A percentile compares a stretch with the other conserved stretches of the same genome.
Conservation (phyloP, 345 rosid genomes). For the Eucalyptus erythrocorys region DNA sequence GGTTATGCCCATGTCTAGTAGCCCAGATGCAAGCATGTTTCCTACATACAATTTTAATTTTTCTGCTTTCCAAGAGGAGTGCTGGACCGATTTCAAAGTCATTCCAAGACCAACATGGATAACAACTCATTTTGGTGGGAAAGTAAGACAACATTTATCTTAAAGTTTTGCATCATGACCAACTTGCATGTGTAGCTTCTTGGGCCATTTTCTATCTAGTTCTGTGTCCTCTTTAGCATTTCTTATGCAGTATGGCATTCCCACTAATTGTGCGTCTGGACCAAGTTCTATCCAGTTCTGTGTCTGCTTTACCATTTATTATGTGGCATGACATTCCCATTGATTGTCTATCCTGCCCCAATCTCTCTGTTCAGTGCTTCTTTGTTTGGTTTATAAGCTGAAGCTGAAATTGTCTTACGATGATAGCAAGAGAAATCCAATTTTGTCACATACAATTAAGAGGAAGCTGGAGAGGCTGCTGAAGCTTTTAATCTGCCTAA, state of each 20-base stretch:
- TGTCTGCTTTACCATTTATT: not conserved
- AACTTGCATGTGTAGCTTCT: not conserved
- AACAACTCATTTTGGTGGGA: conserved; percentile 82
- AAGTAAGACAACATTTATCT: conserved; percentile 28
- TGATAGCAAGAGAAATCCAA: not conserved
- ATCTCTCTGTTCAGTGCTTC: not conserved
- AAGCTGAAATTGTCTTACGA: not conserved
- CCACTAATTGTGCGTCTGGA: not conserved
- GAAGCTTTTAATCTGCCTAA: not conserved
- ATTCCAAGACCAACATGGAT: conserved; percentile 78
- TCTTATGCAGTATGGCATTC: not conserved
- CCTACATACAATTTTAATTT: conserved; percentile 46
- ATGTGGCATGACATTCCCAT: not conserved
- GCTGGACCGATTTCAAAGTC: conserved; percentile 51
- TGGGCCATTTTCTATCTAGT: not conserved
- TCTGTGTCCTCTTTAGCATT: not conserved
- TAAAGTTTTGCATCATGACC: not conserved
- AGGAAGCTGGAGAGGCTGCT: not conserved
- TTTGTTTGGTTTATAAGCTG: not conserved
- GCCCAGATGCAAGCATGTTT: conserved; percentile 58
- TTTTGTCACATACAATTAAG: not conserved
- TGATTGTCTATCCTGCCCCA: not conserved
- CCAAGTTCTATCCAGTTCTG: not conserved
- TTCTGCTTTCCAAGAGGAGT: conserved; percentile 51
- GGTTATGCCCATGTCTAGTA: conserved; percentile 87